Evolutionary conservation across 495 filamentous ascomycete genomes (phyloP), one percentile per base, ranked within the genome.

Genomic region (Echria macrotheca): DNA sequence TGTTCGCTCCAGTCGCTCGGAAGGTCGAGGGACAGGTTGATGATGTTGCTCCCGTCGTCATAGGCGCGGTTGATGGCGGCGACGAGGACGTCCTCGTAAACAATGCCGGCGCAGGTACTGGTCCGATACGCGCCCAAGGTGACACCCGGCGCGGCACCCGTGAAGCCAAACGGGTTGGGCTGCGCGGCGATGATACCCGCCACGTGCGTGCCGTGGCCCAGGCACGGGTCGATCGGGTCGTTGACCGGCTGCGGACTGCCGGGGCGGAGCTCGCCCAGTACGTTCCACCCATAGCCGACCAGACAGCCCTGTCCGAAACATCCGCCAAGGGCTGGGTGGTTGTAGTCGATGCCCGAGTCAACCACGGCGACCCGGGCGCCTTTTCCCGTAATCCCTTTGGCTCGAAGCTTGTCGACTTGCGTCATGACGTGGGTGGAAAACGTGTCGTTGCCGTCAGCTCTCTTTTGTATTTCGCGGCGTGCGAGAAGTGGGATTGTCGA

Each of bases 101-200:
- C 67, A n/a, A 57, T 46, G 21, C 63, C 60, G 4, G 35, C 46
- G 52, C 70, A 75, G 32, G 69, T 72, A 37, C 73, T 67, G 24
- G 75, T 70, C 26, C 69, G 69, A 43, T 73, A 79, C 36, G 65
- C 64, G 39, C 73, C 71, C n/a, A 79, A 59, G 1, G 64, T 73
- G 24, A 73, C 74, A 36, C 68, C 73, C 3, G 75, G 76, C 4
- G 75, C 74, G 14, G 72, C 76, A 18, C 75, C 74, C 12, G 69
- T 69, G 44, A 78, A 75, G 10, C 67, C 63, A 9, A 68, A 58
- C 0, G 57, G 46, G 46, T 70, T 60, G 10, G 47, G 61, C 37
- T 74, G 67, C 1, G 70, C 76, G 5, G 75, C 76, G 40, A 79
- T 72, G 44, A 74, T 75, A 31, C 71, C 72, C n/a, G 70, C 52